phyloP scores from a whole-genome alignment of 1,284 basidiomycete genomes.

The Athelia psychrophila region DNA sequence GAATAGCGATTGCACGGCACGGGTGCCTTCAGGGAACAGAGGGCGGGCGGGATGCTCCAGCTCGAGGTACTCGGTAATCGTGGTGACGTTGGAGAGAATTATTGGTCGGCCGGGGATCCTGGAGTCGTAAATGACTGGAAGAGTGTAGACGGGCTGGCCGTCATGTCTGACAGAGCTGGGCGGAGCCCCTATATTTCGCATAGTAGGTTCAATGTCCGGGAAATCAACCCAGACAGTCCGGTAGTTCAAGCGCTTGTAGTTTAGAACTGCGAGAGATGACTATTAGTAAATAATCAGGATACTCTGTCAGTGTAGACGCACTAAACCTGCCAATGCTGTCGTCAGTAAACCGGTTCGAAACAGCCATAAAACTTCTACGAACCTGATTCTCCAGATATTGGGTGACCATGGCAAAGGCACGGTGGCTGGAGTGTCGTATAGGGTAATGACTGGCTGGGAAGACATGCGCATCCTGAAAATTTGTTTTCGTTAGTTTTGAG shows the following conservation, averaged over 20 bases:
- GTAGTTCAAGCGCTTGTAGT: conserved; percentile 68
- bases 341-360: not conserved
- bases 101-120: conserved; percentile 32
- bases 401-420: conserved; percentile 68
- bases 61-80: conserved; percentile 73
- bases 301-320: not conserved
- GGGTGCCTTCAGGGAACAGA: conserved; percentile 64
- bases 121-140: conserved; percentile 60
- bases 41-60: conserved; percentile 62
- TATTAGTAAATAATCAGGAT: not conserved
- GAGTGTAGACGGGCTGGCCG: conserved; percentile 58
- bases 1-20: conserved; percentile 63
- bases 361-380: conserved; percentile 1
- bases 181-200: conserved; percentile 56
- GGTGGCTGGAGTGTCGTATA: conserved; percentile 64
- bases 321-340: conserved; percentile 42
- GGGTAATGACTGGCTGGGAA: conserved; percentile 49
- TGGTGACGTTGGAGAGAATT: conserved; percentile 53
- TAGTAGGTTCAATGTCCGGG: conserved; percentile 58
- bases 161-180: conserved; percentile 51
- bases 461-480: not conserved
- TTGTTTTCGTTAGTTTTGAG: not conserved
- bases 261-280: conserved; percentile 42
- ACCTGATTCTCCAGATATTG: conserved; percentile 62
- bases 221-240: conserved; percentile 69